Base-by-base conservation (phyloP, 2,329 filamentous ascomycete species). In the Fusarium sambucinum region DNA sequence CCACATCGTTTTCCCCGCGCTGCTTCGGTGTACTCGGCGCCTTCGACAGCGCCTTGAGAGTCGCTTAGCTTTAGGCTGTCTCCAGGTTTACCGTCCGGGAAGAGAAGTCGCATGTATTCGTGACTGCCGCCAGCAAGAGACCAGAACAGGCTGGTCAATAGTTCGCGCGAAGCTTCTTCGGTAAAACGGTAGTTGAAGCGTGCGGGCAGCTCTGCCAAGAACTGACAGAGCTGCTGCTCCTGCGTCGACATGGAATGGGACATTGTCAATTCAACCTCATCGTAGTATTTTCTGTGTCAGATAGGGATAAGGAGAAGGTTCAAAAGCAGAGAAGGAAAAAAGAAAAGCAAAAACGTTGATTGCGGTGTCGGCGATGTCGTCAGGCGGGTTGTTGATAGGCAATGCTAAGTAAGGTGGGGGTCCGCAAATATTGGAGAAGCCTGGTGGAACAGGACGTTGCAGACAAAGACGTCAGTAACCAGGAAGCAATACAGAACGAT, bases 1-100 rank as follows among this genome's bases (percentile, higher is more conserved):
- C 96, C 96, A 78, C 96, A 99, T 46, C 94, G 90, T 80, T 96
- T 96, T 56, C 96, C 96, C 71, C 93, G 89, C 16, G 96, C 96
- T 9, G 92, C 91, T 71, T 95, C 92, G 21, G 93, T 96, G 77
- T 98, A 99, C 78, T 99, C 96, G 32, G 95, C 93, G 13, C 96
- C 95, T 75, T 97, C 94, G 59, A 93, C 86, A n/a, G 93, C 93
- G 19, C 94, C 95, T 77, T 99, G 96, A 17, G 94, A 94, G 73
- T 93, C 90, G 64, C 91, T 88, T 38, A 99, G 84, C 79, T 92
- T 96, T 86, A 94, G 91, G 45, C 81, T 82, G n/a, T 83, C 80
- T 29, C 84, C 81, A 11, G 90, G 87, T 40, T 85, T 86, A 14
- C 93, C 93, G 40, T 90, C 84, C 1, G 94, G 94, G 75, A 99